Conservation (phyloP, 306 rosid genomes). For the Pyrus communis region DNA sequence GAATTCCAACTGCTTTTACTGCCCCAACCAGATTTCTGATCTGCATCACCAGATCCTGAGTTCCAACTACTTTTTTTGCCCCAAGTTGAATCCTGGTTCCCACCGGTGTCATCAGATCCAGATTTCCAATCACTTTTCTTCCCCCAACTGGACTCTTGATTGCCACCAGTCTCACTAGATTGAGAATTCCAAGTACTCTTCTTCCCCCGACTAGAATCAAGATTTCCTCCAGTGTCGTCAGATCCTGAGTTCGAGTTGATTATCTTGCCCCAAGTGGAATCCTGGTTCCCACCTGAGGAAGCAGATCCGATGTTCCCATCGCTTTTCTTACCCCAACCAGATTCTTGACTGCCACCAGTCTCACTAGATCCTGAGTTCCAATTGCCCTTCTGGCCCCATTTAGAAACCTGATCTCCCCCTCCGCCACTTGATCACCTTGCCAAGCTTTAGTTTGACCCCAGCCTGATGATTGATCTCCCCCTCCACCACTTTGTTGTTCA, state of each 20-base stretch:
- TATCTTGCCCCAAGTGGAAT: slow-evolving; percentile 38
- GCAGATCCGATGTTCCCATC: slow-evolving; percentile 29
- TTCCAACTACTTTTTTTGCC: slow-evolving; percentile 11
- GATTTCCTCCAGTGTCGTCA: neutral
- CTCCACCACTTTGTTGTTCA: neutral
- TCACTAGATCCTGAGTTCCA: slow-evolving; percentile 25
- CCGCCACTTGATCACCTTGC: neutral
- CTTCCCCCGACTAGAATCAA: slow-evolving; percentile 13
- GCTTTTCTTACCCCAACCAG: slow-evolving; percentile 34
- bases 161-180: slow-evolving; percentile 19
- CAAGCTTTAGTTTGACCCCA: neutral
- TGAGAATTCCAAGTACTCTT: slow-evolving; percentile 18
- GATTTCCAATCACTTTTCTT: slow-evolving; percentile 39
- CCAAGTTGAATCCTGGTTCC: slow-evolving; percentile 27
- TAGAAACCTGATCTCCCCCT: slow-evolving; percentile 12
- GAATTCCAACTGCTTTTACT: slow-evolving; percentile 29
- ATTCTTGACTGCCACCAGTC: slow-evolving; percentile 23
- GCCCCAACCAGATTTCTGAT: slow-evolving; percentile 14
- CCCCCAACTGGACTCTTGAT: slow-evolving; percentile 28
- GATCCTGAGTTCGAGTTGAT: slow-evolving; percentile 35
- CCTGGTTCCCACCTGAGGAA: slow-evolving; percentile 20
- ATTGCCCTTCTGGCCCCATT: slow-evolving; percentile 22
- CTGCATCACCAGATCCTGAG: neutral
- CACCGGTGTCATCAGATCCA: slow-evolving; percentile 21
- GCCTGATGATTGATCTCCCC: neutral